Evolutionary conservation across 2,329 filamentous ascomycete species (phyloP).

Genomic region (Pseudogymnoascus sp.): DNA sequence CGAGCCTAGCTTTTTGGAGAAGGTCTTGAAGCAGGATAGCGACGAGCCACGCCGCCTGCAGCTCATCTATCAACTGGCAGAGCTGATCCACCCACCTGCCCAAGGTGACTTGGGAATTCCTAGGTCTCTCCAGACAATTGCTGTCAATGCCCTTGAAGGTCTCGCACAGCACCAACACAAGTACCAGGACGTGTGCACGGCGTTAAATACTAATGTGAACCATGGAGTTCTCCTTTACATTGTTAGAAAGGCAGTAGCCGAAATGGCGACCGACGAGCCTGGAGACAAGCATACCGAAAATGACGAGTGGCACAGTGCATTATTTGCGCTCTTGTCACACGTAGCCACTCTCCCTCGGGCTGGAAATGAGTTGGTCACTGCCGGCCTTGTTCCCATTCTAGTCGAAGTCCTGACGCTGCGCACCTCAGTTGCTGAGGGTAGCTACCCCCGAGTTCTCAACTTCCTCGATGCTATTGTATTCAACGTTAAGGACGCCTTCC

Average conservation of each 20-base stretch:
- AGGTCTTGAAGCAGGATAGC: constrained; percentile 76
- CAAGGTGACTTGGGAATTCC: constrained; percentile 63
- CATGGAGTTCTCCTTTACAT: constrained; percentile 93
- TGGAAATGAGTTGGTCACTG: constrained; percentile 76
- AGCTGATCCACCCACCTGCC: constrained; percentile 77
- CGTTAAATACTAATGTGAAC: constrained; percentile 92
- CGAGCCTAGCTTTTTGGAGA: constrained; percentile 77
- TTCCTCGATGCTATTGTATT: constrained; percentile 88
- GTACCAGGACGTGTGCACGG: constrained; percentile 73
- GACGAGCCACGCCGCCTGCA: constrained; percentile 87
- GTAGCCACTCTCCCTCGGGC: constrained; percentile 69
- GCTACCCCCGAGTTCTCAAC: constrained; percentile 74
- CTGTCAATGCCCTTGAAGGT: constrained; percentile 76
- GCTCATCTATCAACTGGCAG: constrained; percentile 83
- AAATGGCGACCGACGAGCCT: constrained; percentile 60
- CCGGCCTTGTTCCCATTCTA: constrained; percentile 82
- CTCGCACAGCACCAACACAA: constrained; percentile 74
- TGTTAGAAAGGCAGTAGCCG: constrained; percentile 80
- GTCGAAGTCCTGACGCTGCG: constrained; percentile 81
- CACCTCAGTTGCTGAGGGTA: constrained; percentile 72
- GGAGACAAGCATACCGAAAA: constrained; percentile 57
- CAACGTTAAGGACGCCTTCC: constrained; percentile 76
- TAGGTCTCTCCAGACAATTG: constrained; percentile 71
- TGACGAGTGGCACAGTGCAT: constrained; percentile 83
- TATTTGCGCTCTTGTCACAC: constrained; percentile 81